A percentile compares a stretch with the other conserved stretches of the same genome.
phyloP scores from a whole-genome alignment of 805 yeast species.

The Isabelozyma gotoi region DNA sequence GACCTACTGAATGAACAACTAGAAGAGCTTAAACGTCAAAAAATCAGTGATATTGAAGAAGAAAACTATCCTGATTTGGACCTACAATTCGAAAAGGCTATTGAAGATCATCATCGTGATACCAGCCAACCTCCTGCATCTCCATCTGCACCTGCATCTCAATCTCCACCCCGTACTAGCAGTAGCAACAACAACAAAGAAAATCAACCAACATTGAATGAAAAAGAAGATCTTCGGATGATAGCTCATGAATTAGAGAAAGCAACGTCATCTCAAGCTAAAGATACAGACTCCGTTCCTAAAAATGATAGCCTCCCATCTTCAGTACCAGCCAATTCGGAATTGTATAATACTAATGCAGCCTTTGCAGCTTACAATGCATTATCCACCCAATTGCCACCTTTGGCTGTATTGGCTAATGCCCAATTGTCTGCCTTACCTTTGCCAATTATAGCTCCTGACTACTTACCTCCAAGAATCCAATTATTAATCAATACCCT shows the following conservation, averaged over 20 bases:
- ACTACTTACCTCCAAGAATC: constrained; percentile 55
- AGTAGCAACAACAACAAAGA: background rate
- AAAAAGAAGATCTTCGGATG: constrained; percentile 25
- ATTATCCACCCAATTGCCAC: constrained; percentile 38
- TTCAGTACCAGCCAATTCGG: constrained; percentile 39
- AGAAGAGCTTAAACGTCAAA: background rate
- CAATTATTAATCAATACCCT: constrained; percentile 67
- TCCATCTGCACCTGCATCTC: background rate
- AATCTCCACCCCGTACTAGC: background rate
- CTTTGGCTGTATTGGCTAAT: constrained; percentile 29
- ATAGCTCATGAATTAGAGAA: constrained; percentile 32
- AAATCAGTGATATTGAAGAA: constrained; percentile 1
- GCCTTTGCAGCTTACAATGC: constrained; percentile 45
- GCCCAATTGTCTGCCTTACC: constrained; percentile 65
- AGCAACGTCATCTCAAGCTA: constrained; percentile 21
- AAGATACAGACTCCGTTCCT: background rate
- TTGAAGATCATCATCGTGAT: constrained; percentile 15
- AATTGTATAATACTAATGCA: constrained; percentile 36
- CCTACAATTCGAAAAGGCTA: constrained; percentile 16
- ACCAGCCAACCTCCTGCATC: constrained; percentile 6
- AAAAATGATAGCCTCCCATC: background rate
- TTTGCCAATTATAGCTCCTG: constrained; percentile 55
- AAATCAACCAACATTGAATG: constrained; percentile 9
- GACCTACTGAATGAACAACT: constrained; percentile 1
- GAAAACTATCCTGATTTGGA: constrained; percentile 9